phyloP scores from a whole-genome alignment of 164 flowering plant species.

The Aristolochia contorta region DNA sequence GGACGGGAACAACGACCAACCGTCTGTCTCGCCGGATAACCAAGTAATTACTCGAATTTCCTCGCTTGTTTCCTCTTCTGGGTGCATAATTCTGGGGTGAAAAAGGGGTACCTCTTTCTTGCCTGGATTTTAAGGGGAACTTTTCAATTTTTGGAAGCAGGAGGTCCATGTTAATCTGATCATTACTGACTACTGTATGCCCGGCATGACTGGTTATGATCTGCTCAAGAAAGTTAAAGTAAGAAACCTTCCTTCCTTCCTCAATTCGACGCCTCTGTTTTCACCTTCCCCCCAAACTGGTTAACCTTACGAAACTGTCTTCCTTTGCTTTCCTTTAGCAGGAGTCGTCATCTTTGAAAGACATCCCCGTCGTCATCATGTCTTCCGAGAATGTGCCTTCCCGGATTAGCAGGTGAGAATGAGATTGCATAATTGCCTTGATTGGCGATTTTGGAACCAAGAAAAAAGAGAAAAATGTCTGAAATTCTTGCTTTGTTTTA shows the following conservation, averaged over 20 bases:
- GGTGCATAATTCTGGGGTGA: no score
- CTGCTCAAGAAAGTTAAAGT: slow-evolving; percentile 39
- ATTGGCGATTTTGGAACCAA: neutral
- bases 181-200: slow-evolving; percentile 45
- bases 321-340: slow-evolving; percentile 13
- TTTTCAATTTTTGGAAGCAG: slow-evolving; percentile 11
- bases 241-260: neutral
- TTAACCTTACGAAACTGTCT: neutral
- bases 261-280: neutral
- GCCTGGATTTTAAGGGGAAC: neutral
- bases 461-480: neutral
- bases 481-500: neutral
- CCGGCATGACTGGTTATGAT: slow-evolving; percentile 52
- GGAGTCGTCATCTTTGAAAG: slow-evolving; percentile 67
- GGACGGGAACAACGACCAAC: slow-evolving; percentile 2
- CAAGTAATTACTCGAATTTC: slow-evolving; percentile 5
- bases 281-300: neutral
- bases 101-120: neutral
- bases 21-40: slow-evolving; percentile 12
- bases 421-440: neutral
- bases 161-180: slow-evolving; percentile 31
- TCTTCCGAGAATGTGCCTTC: slow-evolving; percentile 92
- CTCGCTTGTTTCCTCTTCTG: neutral
- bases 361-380: slow-evolving; percentile 94
- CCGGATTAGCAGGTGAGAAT: slow-evolving; percentile 68